phyloP scores from a whole-genome alignment of 768 basidiomycete species.

The Lentinula raphanica region DNA sequence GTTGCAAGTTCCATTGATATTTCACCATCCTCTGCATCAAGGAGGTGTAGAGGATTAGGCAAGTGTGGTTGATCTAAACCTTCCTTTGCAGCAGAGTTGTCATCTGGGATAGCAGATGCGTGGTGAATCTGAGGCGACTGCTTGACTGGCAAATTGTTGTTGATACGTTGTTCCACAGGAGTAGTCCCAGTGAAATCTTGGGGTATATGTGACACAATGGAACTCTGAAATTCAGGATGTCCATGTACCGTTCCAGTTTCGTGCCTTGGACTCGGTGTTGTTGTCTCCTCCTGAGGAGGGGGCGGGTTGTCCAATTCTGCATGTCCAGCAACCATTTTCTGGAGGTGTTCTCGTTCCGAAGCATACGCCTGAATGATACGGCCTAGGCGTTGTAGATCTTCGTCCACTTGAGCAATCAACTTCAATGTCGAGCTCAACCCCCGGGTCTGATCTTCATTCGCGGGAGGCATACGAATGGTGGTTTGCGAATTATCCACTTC shows the following conservation, averaged over 20 bases:
- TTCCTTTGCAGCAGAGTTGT: constrained; percentile 1
- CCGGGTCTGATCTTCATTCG: background rate
- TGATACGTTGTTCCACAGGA: background rate
- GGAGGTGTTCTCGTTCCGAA: constrained; percentile 28
- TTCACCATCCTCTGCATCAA: constrained; percentile 33
- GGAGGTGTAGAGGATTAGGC: constrained; percentile 12
- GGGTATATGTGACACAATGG: too few relatives aligned
- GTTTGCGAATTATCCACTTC: constrained; percentile 2
- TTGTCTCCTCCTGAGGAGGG: background rate
- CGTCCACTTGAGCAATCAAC: constrained; percentile 21
- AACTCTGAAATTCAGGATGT: too few relatives aligned
- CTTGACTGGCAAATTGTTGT: too few relatives aligned
- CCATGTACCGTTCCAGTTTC: background rate
- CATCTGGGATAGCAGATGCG: background rate
- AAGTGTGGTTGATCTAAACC: background rate
- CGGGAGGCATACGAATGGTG: constrained; percentile 5
- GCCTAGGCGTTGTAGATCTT: constrained; percentile 30
- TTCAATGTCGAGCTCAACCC: background rate
- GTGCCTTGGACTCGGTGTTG: background rate
- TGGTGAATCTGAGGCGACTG: background rate
- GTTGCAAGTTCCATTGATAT: constrained; percentile 50
- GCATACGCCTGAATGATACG: constrained; percentile 31
- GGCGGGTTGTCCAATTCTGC: background rate
- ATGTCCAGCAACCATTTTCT: constrained; percentile 20
- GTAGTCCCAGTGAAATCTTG: too few relatives aligned